Evolutionary conservation across 169 alveolate species (phyloP), one percentile per base, ranked within the genome.

Genomic region (Neospora caninum): DNA sequence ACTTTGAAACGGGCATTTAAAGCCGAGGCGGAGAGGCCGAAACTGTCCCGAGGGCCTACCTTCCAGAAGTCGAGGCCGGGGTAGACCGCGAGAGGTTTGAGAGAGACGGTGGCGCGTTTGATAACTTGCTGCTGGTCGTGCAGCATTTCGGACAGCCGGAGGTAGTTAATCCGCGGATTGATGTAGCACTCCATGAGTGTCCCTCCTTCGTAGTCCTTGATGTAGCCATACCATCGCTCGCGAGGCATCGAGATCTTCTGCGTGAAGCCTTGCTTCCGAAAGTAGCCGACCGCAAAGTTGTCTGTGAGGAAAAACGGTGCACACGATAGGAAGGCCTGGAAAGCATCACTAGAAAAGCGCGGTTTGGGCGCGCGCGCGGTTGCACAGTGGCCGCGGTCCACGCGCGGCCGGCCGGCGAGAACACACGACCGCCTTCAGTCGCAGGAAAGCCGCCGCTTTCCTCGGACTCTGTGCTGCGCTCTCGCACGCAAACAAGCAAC

Each of bases 151-250:
- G 99, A 97, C 64, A 99, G 97, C 89, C 99, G 97, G 39, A 86
- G 97, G 93, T 99, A 99, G 95, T 99, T 98, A 70, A 99, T 98
- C 73, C 97, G 97, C 41, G 98, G 99, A 69, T 98, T 97, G 20
- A 99, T 97, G 93, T 98, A 97, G 96, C 99, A 99, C 78, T 99
- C 99, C 99, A 99, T 99, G 64, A 99, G 96, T 29, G 99, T 99
- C 27, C 99, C 99, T 13, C 99, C 99, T 93, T 98, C 99, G 97
- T 99, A 99, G 95, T 99, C 99, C 95, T 99, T 99, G 69, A 99
- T 99, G 97, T 98, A 99, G 42, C 99, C 99, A 94, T 98, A 98
- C 99, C 99, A 99, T 86, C 99, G 96, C 80, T 98, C 99, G 86
- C 97, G 96, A 13, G 99, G 99, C 99, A 99, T 98, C 83, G 99